Evolutionary conservation across 75 land plant genomes (phyloP), one percentile per base, ranked within the genome.

Genomic region (Adiantum capillusveneris): DNA sequence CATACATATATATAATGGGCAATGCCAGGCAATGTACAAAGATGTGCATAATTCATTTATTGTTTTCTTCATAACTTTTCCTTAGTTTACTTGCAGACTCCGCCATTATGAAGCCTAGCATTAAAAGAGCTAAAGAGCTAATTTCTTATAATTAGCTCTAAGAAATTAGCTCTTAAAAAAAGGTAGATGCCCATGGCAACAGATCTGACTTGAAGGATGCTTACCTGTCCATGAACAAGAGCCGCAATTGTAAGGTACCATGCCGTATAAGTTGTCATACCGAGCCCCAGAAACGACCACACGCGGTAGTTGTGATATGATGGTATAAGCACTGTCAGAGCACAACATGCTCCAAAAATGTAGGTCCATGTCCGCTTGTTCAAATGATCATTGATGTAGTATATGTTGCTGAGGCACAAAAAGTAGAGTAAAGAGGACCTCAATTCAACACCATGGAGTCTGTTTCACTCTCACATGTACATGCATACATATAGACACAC

Each of bases 281-380:
- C 18, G 29, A 89, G 82, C 5, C 95, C 95, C 14, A 89, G 39
- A 60, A 89, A 89, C 0, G 95, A 89, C 95, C 95, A 89, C 19
- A 89, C 79, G 64, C 95, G 75, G 71, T 85, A 89, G 48, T 89
- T 89, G 55, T 86, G 95, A 68, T 85, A 89, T 6, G 95, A 89
- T 2, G 95, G 95, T 12, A 89, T 62, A 69, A 89, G 74, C 45
- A 85, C 90, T 48, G 95, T 89, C 7, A 82, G 75, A 25, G 88
- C 84, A 69, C 95, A 89, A 44, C 90, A 89, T 1, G 95, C 95
- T 0, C 95, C 95, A 71, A 89, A 89, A 13, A 89, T 89, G 76
- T 89, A 89, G 18, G 95, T 89, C 95, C 95, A 89, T 34, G 90
- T 86, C 58, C 95, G 75, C 81, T 89, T 89, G 80, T 82, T 81